These are phyloP conservation scores for Mycena filopes DNA, from an alignment of 768 basidiomycete species.

Conservation along the genomic window DNA sequence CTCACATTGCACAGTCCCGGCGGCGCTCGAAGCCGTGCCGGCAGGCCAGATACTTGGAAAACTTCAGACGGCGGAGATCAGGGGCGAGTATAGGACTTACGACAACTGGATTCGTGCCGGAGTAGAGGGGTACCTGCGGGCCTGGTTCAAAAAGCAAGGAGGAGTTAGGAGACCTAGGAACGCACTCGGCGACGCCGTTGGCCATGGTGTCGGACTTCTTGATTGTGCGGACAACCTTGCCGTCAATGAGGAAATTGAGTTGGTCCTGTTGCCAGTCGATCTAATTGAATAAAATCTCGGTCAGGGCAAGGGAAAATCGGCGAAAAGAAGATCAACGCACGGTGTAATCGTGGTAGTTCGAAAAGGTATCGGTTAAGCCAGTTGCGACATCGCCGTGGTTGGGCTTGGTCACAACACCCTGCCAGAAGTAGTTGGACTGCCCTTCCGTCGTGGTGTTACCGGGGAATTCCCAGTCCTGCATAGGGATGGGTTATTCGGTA, in stretches of 20 bases:
- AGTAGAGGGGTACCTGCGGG: slow-evolving; percentile 68
- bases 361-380: slow-evolving; percentile 70
- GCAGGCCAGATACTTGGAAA: slow-evolving; percentile 77
- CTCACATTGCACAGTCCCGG: slow-evolving; percentile 76
- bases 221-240: slow-evolving; percentile 75
- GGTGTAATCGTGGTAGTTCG: slow-evolving; percentile 80
- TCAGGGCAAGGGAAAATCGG: slow-evolving; percentile 2
- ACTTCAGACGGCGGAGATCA: background rate
- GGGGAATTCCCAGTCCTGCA: slow-evolving; percentile 82
- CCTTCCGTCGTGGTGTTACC: slow-evolving; percentile 68
- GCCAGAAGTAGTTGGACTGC: slow-evolving; percentile 88
- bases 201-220: slow-evolving; percentile 66
- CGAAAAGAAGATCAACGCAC: slow-evolving; percentile 53
- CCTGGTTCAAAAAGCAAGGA: too few relatives aligned
- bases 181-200: slow-evolving; percentile 59
- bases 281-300: slow-evolving; percentile 54
- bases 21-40: slow-evolving; percentile 67
- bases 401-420: slow-evolving; percentile 60
- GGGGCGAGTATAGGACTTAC: slow-evolving; percentile 50
- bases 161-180: too few relatives aligned
- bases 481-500: background rate
- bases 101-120: slow-evolving; percentile 86
- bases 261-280: slow-evolving; percentile 83
- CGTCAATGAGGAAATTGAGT: slow-evolving; percentile 77
- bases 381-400: slow-evolving; percentile 61